Conservation (phyloP, 176 grass and related monocot genomes). For the Poa annua region DNA sequence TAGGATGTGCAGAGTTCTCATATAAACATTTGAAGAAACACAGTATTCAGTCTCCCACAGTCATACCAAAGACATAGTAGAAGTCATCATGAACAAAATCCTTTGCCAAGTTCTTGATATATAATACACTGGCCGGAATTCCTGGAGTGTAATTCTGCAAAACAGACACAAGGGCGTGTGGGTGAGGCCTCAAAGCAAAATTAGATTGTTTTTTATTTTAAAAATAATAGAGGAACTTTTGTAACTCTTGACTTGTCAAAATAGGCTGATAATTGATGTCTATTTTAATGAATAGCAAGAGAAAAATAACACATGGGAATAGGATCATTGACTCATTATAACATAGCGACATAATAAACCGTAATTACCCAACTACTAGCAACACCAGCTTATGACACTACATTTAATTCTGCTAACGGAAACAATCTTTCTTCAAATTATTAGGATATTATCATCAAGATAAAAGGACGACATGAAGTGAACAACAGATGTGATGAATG, state of each 20-base stretch:
- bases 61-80: constrained; percentile 87
- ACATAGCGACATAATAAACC: constrained; percentile 14
- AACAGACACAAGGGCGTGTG: not conserved
- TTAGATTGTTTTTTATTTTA: not conserved
- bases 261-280: not conserved
- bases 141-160: constrained; percentile 83
- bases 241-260: not conserved
- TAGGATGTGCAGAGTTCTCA: constrained; percentile 22
- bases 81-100: constrained; percentile 90
- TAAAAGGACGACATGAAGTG: constrained; percentile 12
- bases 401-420: not conserved
- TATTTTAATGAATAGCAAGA: not conserved
- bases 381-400: constrained; percentile 26
- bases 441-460: constrained; percentile 26
- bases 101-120: constrained; percentile 96
- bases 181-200: constrained; percentile 12
- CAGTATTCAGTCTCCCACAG: not conserved
- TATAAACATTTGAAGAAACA: constrained; percentile 30
- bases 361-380: not conserved
- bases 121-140: constrained; percentile 79
- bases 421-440: not conserved
- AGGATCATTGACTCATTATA: not conserved
- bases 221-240: not conserved
- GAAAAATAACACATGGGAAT: not conserved
- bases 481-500: constrained; percentile 1